Percentiles rank a stretch among this genome's conserved stretches.
Conservation (phyloP, 2,329 filamentous ascomycete genomes). For the Fusarium pseudograminearum region DNA sequence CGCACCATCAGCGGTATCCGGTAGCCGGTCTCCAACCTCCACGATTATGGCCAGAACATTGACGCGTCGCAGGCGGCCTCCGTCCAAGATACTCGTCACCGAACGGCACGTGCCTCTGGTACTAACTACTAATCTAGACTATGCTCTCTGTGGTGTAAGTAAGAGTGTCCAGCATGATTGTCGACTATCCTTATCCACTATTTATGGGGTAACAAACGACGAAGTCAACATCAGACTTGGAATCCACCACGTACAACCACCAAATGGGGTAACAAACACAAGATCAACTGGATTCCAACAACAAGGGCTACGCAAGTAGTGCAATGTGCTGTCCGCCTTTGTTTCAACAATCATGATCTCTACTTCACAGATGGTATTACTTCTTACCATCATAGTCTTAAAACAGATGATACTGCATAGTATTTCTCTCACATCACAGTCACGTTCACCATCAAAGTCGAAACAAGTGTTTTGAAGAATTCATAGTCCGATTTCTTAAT, state of each 20-base stretch:
- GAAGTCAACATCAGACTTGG: no score
- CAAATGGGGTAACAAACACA: neutral
- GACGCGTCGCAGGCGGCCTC: conserved; percentile 33
- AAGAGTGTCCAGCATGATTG: neutral
- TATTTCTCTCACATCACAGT: neutral
- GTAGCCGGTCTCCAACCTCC: conserved; percentile 23
- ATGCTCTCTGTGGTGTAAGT: neutral
- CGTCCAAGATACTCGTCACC: neutral
- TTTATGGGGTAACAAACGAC: neutral
- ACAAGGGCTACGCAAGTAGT: neutral
- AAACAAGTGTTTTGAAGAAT: conserved; percentile 28
- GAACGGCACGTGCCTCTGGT: neutral
- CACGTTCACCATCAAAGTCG: conserved; percentile 10
- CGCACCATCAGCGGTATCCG: conserved; percentile 19
- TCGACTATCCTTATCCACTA: neutral
- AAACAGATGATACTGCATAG: neutral
- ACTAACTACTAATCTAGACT: neutral
- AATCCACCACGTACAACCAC: no score
- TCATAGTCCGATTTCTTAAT: conserved; percentile 34
- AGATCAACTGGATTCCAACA: neutral
- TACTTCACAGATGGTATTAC: neutral
- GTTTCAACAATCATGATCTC: neutral
- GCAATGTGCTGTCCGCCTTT: neutral
- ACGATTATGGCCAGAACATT: conserved; percentile 6
- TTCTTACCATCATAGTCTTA: neutral